Conservation (phyloP, 345 rosid genomes). For the Populus ilicifolia region DNA sequence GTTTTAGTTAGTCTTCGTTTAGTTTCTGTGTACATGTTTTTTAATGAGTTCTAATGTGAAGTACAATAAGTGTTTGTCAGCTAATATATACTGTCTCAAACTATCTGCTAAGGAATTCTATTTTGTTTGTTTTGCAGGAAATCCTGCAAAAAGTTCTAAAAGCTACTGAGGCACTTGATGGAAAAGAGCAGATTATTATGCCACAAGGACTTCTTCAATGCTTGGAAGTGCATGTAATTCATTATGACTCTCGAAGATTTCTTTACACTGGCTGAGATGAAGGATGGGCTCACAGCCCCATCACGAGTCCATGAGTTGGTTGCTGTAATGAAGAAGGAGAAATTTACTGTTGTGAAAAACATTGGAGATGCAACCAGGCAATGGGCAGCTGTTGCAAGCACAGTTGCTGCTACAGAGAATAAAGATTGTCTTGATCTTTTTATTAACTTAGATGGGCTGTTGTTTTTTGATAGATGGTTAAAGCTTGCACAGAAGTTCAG, state of each 20-base stretch:
- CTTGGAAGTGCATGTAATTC: conserved; percentile 49
- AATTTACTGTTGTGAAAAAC: conserved; percentile 58
- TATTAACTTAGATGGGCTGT: conserved; percentile 75
- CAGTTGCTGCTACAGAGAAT: conserved; percentile 72
- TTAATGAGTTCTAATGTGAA: background rate
- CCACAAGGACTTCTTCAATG: conserved; percentile 23
- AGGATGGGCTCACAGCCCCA: conserved; percentile 75
- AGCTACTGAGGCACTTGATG: conserved; percentile 29
- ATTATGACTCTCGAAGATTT: conserved; percentile 89
- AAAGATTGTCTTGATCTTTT: conserved; percentile 90
- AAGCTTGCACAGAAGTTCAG: conserved; percentile 50
- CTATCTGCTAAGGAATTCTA: conserved; percentile 9
- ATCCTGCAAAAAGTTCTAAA: conserved; percentile 4
- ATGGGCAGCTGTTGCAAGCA: conserved; percentile 84
- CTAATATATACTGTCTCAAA: background rate
- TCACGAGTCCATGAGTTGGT: conserved; percentile 77
- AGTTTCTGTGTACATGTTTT: background rate
- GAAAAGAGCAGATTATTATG: conserved; percentile 22
- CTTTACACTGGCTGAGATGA: conserved; percentile 81
- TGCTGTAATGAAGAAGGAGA: conserved; percentile 65
- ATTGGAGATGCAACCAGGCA: conserved; percentile 74
- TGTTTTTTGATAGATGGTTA: conserved; percentile 70
- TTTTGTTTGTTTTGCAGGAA: conserved; percentile 32
- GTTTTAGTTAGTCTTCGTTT: background rate
- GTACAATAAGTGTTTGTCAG: background rate